Percentiles rank a stretch among this genome's conserved stretches.
Conservation (phyloP, 2,329 filamentous ascomycete species). For the Leptographium radiaticola region DNA sequence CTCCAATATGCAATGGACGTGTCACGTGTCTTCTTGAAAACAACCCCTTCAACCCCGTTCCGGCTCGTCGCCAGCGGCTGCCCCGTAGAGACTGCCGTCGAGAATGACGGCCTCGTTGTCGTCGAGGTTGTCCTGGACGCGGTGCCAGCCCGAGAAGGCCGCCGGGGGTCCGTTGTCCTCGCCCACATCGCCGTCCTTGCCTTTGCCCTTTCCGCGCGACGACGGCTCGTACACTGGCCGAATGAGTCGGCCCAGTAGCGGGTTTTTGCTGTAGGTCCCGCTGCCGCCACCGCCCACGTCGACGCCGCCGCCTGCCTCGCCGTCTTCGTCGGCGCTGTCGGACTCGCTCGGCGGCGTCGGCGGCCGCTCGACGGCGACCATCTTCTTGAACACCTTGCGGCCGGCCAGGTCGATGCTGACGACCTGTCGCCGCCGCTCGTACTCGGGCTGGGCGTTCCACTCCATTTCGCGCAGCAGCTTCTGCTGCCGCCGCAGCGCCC, state of each 20-base stretch:
- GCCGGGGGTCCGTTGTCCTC: constrained; percentile 21
- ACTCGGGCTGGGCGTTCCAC: constrained; percentile 73
- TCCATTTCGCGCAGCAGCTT: constrained; percentile 73
- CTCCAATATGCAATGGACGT: background rate
- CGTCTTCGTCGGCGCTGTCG: constrained; percentile 5
- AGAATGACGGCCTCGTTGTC: constrained; percentile 47
- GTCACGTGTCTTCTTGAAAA: too few species aligned
- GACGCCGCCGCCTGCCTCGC: constrained; percentile 21
- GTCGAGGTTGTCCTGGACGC: constrained; percentile 46
- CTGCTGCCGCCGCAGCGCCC: constrained; percentile 76
- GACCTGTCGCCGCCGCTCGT: constrained; percentile 76
- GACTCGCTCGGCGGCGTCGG: constrained; percentile 29
- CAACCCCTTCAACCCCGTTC: background rate
- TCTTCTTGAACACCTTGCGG: constrained; percentile 61
- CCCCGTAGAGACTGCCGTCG: constrained; percentile 37
- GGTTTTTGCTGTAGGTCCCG: constrained; percentile 57
- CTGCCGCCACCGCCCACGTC: constrained; percentile 24
- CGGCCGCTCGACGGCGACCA: constrained; percentile 49
- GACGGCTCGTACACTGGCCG: constrained; percentile 42
- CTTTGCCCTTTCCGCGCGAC: constrained; percentile 1
- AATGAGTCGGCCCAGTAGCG: constrained; percentile 49
- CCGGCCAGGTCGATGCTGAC: constrained; percentile 73
- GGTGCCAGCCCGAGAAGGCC: constrained; percentile 35
- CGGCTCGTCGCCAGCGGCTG: background rate
- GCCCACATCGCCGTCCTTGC: background rate